Evolutionary conservation across 2,329 filamentous ascomycete genomes (phyloP).

Genomic region (Phyllosticta ampelicida): DNA sequence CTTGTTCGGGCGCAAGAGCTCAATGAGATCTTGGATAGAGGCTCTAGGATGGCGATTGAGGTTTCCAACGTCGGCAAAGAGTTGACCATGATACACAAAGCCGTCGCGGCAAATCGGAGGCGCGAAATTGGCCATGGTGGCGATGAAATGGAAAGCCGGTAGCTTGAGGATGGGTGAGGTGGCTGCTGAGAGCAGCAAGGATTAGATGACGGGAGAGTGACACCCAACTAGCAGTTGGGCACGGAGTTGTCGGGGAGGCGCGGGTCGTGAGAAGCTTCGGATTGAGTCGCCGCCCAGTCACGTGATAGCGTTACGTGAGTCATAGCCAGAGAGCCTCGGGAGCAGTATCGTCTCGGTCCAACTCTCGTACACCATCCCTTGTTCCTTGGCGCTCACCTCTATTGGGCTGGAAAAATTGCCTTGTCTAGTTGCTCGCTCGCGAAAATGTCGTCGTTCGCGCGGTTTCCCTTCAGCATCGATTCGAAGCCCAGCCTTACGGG

Average conservation of each 20-base stretch:
- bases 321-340: no score
- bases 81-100: constrained; percentile 21
- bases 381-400: no score
- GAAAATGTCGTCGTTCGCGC: no score
- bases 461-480: no score
- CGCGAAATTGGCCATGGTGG: constrained; percentile 19
- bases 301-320: not conserved
- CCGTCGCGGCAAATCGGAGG: constrained; percentile 19
- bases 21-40: constrained; percentile 20
- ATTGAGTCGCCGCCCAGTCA: not conserved
- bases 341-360: no score
- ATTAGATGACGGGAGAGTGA: not conserved
- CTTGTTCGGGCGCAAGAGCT: constrained; percentile 20
- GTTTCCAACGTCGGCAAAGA: constrained; percentile 23
- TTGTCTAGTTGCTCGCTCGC: no score
- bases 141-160: not conserved
- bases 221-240: not conserved
- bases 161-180: not conserved
- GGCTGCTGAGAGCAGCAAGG: not conserved
- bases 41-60: constrained; percentile 23
- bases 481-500: no score
- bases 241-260: not conserved
- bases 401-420: no score
- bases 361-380: no score
- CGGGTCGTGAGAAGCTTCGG: not conserved